These are phyloP conservation scores for Apiospora hydei DNA, from an alignment of 2,329 filamentous ascomycete species.

Conservation along the genomic window DNA sequence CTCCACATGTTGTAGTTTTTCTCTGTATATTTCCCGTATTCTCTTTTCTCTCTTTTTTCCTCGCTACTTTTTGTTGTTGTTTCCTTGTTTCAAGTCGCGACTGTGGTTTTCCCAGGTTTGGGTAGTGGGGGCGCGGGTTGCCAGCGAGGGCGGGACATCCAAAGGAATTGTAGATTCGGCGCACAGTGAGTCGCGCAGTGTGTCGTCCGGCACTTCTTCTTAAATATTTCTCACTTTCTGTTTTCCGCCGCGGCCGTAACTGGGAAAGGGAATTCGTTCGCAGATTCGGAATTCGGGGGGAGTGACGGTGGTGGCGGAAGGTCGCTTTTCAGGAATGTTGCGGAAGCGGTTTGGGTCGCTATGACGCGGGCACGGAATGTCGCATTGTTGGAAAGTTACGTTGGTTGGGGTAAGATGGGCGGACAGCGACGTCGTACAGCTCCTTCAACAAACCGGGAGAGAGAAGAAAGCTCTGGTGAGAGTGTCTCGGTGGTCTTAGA, in stretches of 20 bases:
- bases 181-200: neutral
- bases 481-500: neutral
- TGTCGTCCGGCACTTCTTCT: neutral
- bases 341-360: slow-evolving; percentile 16
- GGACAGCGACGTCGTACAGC: neutral
- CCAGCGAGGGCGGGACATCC: slow-evolving; percentile 14
- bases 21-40: neutral
- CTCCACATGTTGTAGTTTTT: slow-evolving; percentile 74
- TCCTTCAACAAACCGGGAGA: slow-evolving; percentile 1
- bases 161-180: neutral
- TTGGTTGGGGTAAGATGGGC: slow-evolving; percentile 9
- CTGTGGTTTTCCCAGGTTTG: neutral
- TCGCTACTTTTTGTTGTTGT: neutral
- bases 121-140: neutral
- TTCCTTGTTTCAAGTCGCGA: neutral
- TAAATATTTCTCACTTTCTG: neutral
- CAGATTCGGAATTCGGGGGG: slow-evolving; percentile 11
- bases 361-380: slow-evolving; percentile 18
- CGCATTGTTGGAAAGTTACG: slow-evolving; percentile 16
- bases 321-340: slow-evolving; percentile 5
- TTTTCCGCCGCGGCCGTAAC: neutral
- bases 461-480: neutral
- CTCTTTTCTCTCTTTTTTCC: neutral
- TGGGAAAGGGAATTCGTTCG: neutral
- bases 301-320: neutral